Conservation (phyloP, 2,329 filamentous ascomycete genomes). For the Blumeria graminis region DNA sequence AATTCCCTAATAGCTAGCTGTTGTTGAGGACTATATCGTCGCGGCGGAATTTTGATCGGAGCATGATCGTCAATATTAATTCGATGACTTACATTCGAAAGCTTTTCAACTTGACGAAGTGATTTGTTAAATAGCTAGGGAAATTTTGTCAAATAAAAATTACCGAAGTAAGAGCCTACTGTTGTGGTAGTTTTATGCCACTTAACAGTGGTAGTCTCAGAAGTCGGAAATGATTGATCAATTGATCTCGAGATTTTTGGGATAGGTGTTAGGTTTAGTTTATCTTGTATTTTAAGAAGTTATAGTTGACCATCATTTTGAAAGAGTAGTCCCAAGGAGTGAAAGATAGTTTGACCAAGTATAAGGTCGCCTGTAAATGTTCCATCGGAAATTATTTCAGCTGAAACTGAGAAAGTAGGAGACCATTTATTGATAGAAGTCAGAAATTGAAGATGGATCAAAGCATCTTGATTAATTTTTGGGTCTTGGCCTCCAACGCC, state of each 20-base stretch:
- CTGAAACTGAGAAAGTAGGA: neutral
- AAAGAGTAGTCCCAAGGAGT: neutral
- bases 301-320: neutral
- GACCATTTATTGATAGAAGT: neutral
- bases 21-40: neutral
- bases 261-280: too few species aligned
- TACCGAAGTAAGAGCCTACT: neutral
- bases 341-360: neutral
- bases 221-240: neutral
- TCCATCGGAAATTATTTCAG: neutral
- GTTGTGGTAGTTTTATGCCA: neutral
- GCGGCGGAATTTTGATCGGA: too few species aligned
- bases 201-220: neutral
- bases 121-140: too few species aligned
- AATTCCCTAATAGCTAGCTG: neutral
- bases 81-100: too few species aligned
- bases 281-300: neutral
- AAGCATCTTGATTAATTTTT: neutral
- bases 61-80: too few species aligned
- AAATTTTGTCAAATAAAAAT: neutral
- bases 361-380: neutral
- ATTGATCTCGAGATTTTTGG: too few species aligned
- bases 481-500: neutral
- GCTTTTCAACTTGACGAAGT: too few species aligned
- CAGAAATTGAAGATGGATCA: neutral